Evolutionary conservation across 2,329 filamentous ascomycete species (phyloP).

Genomic region (Stemphylium beticola): DNA sequence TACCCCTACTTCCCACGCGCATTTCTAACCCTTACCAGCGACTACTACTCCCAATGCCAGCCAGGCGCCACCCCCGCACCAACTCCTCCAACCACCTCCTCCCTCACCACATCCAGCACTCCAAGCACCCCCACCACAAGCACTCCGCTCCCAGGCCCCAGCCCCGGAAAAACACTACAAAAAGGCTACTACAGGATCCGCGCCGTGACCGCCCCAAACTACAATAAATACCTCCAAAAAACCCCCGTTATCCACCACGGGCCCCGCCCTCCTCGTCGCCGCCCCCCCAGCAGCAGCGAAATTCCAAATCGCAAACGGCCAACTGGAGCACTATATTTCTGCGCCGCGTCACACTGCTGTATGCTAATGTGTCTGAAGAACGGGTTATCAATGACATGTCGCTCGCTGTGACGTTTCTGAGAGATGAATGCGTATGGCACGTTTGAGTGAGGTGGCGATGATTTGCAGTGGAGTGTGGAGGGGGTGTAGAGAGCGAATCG

Average conservation of each 20-base stretch:
- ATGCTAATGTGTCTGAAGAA: conserved; percentile 37
- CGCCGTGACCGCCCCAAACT: conserved; percentile 64
- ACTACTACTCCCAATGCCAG: conserved; percentile 52
- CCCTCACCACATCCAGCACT: conserved; percentile 14
- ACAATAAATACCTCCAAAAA: conserved; percentile 51
- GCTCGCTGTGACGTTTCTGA: conserved; percentile 60
- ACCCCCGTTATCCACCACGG: conserved; percentile 48
- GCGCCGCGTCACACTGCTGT: conserved; percentile 52
- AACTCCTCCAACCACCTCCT: conserved; percentile 18
- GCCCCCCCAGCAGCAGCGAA: conserved; percentile 63
- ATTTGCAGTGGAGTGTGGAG: conserved; percentile 60
- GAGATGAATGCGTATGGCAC: conserved; percentile 61
- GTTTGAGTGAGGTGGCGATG: conserved; percentile 65
- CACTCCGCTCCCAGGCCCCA: conserved; percentile 39
- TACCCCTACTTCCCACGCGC: neutral
- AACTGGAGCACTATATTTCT: conserved; percentile 63
- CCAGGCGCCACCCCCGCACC: conserved; percentile 39
- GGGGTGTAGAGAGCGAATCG: conserved; percentile 61
- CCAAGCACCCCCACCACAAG: no score
- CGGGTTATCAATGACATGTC: conserved; percentile 44
- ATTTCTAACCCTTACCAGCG: conserved; percentile 26
- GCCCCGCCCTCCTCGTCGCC: conserved; percentile 59
- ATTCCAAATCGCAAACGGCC: conserved; percentile 62
- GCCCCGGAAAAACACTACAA: conserved; percentile 56
- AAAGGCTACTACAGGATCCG: conserved; percentile 64